Evolutionary conservation across 2,329 filamentous ascomycete species (phyloP), one percentile per base, ranked within the genome.

Genomic region (Trichoderma koningiopsis): DNA sequence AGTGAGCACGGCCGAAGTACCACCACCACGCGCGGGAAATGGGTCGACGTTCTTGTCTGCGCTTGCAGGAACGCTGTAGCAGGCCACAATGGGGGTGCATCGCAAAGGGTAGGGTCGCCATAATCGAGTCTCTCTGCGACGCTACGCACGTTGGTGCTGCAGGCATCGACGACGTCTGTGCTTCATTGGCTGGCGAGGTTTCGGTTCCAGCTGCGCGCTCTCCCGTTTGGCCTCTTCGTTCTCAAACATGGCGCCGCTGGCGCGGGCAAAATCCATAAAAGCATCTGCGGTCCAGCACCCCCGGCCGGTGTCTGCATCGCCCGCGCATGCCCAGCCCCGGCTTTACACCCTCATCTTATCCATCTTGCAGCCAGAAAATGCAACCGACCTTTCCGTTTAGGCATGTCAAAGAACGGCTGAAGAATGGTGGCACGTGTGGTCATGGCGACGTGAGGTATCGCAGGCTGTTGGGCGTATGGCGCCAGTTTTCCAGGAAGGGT

Each of bases 1-100:
- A 75, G 78, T 77, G 77, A 70, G 68, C 68, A 55, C 22, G 33
- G 47, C 56, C 57, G 47, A 72, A 74, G 70, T 72, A 72, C 75
- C 76, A 76, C 68, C 56, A 68, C 49, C 56, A 35, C 58, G 27
- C 60, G 66, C 52, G 53, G 24, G 35, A 43, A 55, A 68, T 70
- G 68, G 68, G 59, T 60, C 62, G 70, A 64, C 57, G 35, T 11
- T 57, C 31, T 27, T 43, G 35, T 47, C 53, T 55, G 31, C 60
- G 27, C 58, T 62, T 74, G 71, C 70, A n/a, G n/a, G 71, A 71
- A 69, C 56, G 55, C 52, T 35, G 66, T 56, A 52, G 56, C 29
- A 22, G 35, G n/a, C 55, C 63, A 58, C 29, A 37, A 7, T 24
- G 40, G 56, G 65, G 56, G 43, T 40, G 63, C 62, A 57, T 57